phyloP scores from a whole-genome alignment of 169 alveolate species.

The Plasmodium adleri region DNA sequence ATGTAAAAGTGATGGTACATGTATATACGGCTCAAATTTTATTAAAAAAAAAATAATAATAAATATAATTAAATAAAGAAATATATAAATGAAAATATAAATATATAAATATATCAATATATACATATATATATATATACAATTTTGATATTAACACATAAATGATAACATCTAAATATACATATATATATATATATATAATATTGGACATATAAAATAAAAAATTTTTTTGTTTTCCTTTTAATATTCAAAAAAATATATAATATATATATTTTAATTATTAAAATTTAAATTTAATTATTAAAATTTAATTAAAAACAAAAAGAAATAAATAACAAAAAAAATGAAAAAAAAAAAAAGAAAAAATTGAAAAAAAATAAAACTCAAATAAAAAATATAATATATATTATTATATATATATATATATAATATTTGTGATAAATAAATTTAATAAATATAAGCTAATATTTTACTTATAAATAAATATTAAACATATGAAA shows the following conservation, averaged over 20 bases:
- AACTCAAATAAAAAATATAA: too few species aligned
- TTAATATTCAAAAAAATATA: slow-evolving; percentile 2
- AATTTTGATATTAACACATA: not conserved
- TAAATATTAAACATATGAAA: too few species aligned
- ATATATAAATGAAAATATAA: not conserved
- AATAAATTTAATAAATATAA: too few species aligned
- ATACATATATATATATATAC: slow-evolving; percentile 6
- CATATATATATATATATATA: not conserved
- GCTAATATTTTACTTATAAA: too few species aligned
- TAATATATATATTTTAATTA: not conserved
- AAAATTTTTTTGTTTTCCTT: not conserved
- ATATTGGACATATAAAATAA: not conserved
- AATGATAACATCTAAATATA: too few species aligned
- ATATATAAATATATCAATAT: not conserved
- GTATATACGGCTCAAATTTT: too few species aligned
- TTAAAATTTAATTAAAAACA: slow-evolving; percentile 58
- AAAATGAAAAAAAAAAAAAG: slow-evolving; percentile 27
- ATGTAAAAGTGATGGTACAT: too few species aligned
- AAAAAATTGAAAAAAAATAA: slow-evolving; percentile 9
- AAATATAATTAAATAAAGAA: too few species aligned
- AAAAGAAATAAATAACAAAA: slow-evolving; percentile 20
- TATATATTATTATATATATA: too few species aligned
- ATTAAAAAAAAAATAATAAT: too few species aligned
- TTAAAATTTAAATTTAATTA: slow-evolving; percentile 23
- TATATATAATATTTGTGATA: too few species aligned